Conservation (phyloP, 768 basidiomycete species). For the Epithele typhae region DNA sequence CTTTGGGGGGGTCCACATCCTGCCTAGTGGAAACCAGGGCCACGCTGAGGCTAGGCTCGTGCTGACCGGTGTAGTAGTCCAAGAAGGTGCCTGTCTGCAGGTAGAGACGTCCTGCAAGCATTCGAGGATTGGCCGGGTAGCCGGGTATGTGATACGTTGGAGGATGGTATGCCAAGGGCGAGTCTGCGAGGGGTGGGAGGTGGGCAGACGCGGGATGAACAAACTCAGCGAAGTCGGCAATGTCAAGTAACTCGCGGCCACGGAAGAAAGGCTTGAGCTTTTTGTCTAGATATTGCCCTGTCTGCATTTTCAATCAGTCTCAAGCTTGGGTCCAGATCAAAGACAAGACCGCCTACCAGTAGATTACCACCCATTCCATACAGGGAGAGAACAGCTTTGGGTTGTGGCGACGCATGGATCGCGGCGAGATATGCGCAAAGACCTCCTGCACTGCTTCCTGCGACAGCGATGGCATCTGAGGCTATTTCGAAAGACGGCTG, state of each 20-base stretch:
- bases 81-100: conserved; percentile 53
- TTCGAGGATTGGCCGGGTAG: conserved; percentile 58
- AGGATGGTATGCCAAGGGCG: conserved; percentile 44
- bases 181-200: conserved; percentile 34
- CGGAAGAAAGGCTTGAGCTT: conserved; percentile 51
- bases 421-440: conserved; percentile 61
- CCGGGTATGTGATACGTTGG: conserved; percentile 45
- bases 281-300: conserved; percentile 42
- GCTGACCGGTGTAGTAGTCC: conserved; percentile 52
- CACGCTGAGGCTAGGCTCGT: conserved; percentile 44
- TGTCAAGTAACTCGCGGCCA: conserved; percentile 52
- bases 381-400: conserved; percentile 50
- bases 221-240: conserved; percentile 40
- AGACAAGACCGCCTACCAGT: conserved; percentile 30
- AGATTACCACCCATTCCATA: conserved; percentile 66
- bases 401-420: conserved; percentile 47
- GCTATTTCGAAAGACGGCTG: conserved; percentile 35
- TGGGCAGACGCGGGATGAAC: conserved; percentile 37
- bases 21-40: conserved; percentile 20
- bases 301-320: conserved; percentile 28
- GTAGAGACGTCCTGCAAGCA: conserved; percentile 53
- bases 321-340: neutral
- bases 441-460: conserved; percentile 59
- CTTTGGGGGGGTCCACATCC: neutral
- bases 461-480: conserved; percentile 40